Evolutionary conservation across 2,329 filamentous ascomycete genomes (phyloP).

Genomic region (Ascochyta lentis): DNA sequence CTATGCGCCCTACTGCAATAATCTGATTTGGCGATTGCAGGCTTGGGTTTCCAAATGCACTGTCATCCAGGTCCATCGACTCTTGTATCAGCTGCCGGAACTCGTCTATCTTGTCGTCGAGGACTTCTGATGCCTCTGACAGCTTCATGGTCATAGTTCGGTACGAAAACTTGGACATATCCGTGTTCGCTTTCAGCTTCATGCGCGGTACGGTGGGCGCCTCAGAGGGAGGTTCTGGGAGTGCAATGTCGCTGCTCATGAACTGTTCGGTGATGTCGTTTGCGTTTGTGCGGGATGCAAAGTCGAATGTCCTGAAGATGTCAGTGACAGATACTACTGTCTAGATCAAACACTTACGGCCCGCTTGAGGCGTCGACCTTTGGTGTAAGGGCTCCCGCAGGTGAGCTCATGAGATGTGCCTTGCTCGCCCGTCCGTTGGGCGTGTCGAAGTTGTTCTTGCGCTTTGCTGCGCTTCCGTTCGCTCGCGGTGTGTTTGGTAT

Average conservation of each 20-base stretch:
- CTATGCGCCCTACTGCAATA: constrained; percentile 89
- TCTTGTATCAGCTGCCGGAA: constrained; percentile 78
- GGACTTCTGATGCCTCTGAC: constrained; percentile 87
- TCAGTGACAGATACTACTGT: constrained; percentile 4
- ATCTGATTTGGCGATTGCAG: constrained; percentile 85
- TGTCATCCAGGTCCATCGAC: constrained; percentile 76
- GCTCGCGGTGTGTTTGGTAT: constrained; percentile 54
- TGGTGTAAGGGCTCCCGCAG: constrained; percentile 49
- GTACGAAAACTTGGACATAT: constrained; percentile 89
- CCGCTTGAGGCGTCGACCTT: constrained; percentile 45
- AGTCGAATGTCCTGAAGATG: constrained; percentile 63
- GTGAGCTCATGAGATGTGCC: constrained; percentile 57
- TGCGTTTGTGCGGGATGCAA: constrained; percentile 77
- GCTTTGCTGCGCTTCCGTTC: constrained; percentile 58
- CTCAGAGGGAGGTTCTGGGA: constrained; percentile 72
- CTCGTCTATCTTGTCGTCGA: constrained; percentile 94
- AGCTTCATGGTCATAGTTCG: constrained; percentile 95
- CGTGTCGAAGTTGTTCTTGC: constrained; percentile 61
- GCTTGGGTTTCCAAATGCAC: constrained; percentile 85
- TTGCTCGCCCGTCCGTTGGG: constrained; percentile 55
- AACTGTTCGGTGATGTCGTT: constrained; percentile 80
- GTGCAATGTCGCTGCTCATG: constrained; percentile 75
- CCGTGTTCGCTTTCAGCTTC: constrained; percentile 83
- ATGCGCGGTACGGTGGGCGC: constrained; percentile 79
- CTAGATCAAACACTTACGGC: constrained; percentile 44